phyloP scores from a whole-genome alignment of 331 rosid species.

The Cydonia oblonga region DNA sequence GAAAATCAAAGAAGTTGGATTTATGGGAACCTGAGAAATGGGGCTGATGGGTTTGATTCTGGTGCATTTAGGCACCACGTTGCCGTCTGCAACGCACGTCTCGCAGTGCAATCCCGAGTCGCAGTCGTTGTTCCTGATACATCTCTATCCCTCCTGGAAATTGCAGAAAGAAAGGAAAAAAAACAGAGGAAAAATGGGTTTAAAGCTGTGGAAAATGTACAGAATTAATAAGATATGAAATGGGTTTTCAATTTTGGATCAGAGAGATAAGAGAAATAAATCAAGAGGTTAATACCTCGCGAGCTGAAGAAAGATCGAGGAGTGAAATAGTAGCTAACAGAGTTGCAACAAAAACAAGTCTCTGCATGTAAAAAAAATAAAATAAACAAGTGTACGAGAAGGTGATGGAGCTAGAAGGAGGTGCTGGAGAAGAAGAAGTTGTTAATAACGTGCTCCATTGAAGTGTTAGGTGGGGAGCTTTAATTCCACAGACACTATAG shows the following conservation, averaged over 20 bases:
- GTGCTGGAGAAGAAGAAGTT: background rate
- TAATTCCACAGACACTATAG: background rate
- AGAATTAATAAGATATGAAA: background rate
- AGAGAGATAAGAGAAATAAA: background rate
- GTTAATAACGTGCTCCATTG: constrained; percentile 1
- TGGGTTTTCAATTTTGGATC: background rate
- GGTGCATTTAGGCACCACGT: constrained; percentile 67
- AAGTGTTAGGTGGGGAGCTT: background rate
- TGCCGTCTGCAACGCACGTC: constrained; percentile 56
- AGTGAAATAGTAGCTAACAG: constrained; percentile 13
- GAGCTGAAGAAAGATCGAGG: constrained; percentile 38
- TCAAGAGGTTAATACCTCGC: constrained; percentile 26
- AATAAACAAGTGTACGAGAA: background rate
- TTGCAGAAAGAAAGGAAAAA: background rate
- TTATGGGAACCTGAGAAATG: constrained; percentile 32
- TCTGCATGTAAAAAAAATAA: constrained; percentile 1
- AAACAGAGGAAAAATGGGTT: background rate
- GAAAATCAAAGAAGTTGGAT: background rate
- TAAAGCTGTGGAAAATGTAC: background rate
- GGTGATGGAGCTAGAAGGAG: background rate
- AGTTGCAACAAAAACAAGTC: constrained; percentile 2
- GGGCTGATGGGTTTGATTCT: constrained; percentile 60
- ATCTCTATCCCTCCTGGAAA: constrained; percentile 51
- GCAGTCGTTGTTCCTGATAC: constrained; percentile 42
- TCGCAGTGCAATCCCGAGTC: constrained; percentile 69